Evolutionary conservation across 2,329 filamentous ascomycete genomes (phyloP).

Genomic region (Diplodia seriata): DNA sequence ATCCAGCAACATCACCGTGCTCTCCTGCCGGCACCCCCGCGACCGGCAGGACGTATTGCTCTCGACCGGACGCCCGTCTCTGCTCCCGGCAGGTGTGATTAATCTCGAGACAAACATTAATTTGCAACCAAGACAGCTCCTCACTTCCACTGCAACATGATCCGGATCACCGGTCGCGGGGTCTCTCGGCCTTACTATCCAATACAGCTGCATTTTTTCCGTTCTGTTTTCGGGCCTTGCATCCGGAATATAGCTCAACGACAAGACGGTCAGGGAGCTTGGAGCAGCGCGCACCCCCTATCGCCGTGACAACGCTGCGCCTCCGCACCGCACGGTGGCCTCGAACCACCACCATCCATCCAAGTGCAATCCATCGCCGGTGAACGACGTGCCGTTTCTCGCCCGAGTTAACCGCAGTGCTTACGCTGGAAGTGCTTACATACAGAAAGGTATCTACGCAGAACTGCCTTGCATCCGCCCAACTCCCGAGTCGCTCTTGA

Average conservation of each 20-base stretch:
- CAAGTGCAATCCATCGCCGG: background rate
- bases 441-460: background rate
- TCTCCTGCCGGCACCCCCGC: background rate
- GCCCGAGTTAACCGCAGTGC: background rate
- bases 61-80: background rate
- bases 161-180: background rate
- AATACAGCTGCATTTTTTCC: background rate
- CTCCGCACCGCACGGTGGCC: conserved; percentile 22
- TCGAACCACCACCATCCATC: conserved; percentile 3
- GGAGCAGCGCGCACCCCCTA: conserved; percentile 3
- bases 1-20: conserved; percentile 24
- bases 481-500: background rate
- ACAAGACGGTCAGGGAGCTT: conserved; percentile 19
- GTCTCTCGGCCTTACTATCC: background rate
- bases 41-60: background rate
- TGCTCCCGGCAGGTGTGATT: too few species aligned
- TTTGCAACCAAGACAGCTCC: background rate
- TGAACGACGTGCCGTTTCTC: background rate
- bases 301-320: conserved; percentile 12
- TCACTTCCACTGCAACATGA: background rate
- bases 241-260: conserved; percentile 11
- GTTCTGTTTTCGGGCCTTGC: background rate
- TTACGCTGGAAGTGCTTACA: background rate
- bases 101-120: background rate
- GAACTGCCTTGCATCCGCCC: background rate